Evolutionary conservation across 2,329 filamentous ascomycete species (phyloP).

Genomic region (Didymella exigua): DNA sequence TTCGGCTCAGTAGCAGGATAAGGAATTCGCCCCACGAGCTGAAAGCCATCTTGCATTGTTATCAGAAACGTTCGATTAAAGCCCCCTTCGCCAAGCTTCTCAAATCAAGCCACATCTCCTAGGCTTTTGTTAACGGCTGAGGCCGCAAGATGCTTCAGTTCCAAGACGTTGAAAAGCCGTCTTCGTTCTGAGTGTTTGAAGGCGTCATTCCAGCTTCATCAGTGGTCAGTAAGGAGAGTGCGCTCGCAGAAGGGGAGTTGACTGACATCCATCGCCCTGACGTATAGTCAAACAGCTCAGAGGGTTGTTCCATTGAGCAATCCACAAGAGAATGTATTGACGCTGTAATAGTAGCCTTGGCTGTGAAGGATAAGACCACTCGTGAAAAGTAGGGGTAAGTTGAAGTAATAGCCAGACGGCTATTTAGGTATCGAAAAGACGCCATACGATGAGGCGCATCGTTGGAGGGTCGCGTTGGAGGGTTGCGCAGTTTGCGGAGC

Average conservation of each 20-base stretch:
- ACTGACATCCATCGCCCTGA: slow-evolving; percentile 34
- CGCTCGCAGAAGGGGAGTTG: background rate
- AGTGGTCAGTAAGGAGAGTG: slow-evolving; percentile 16
- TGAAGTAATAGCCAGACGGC: background rate
- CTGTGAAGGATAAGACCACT: background rate
- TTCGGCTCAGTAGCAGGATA: slow-evolving; percentile 32
- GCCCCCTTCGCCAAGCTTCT: slow-evolving; percentile 34
- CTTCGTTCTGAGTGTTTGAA: slow-evolving; percentile 25
- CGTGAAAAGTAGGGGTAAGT: background rate
- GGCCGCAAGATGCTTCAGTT: slow-evolving; percentile 37
- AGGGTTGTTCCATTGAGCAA: slow-evolving; percentile 12
- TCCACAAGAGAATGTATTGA: slow-evolving; percentile 12
- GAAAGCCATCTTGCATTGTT: slow-evolving; percentile 33
- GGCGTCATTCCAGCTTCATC: slow-evolving; percentile 29
- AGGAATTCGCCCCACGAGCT: slow-evolving; percentile 33
- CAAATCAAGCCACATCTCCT: slow-evolving; percentile 30
- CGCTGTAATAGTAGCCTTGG: slow-evolving; percentile 2
- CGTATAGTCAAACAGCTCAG: slow-evolving; percentile 31
- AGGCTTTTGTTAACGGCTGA: slow-evolving; percentile 26
- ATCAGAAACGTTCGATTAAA: slow-evolving; percentile 36
- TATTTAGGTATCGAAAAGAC: background rate
- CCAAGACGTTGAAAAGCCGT: slow-evolving; percentile 27
- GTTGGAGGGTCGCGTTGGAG: background rate
- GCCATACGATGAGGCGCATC: background rate
- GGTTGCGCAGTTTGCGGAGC: background rate